A percentile compares a stretch with the other conserved stretches of the same genome.
Evolutionary conservation across 2,329 filamentous ascomycete genomes (phyloP).

Genomic region (Bipolaris cookei): DNA sequence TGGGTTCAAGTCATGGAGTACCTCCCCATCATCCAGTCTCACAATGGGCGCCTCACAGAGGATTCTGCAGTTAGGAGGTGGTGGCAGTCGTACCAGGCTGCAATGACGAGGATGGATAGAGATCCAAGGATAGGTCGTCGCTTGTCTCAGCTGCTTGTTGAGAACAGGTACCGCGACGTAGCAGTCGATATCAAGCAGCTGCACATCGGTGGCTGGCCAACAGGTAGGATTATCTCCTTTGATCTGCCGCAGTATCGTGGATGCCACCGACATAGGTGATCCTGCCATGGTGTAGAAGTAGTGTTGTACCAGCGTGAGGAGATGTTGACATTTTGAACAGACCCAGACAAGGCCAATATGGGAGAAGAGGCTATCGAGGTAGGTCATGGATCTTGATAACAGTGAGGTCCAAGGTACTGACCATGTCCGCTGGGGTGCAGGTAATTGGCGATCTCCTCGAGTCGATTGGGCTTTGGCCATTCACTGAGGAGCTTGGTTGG

Average conservation of each 20-base stretch:
- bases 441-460: slow-evolving; percentile 47
- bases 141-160: slow-evolving; percentile 37
- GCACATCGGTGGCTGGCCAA: slow-evolving; percentile 48
- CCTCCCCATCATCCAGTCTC: slow-evolving; percentile 83
- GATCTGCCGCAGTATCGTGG: neutral
- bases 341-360: slow-evolving; percentile 38
- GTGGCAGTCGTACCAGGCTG: slow-evolving; percentile 44
- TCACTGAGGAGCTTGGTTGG: slow-evolving; percentile 43
- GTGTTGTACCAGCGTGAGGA: neutral
- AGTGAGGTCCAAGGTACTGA: neutral
- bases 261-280: too few species aligned
- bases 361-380: slow-evolving; percentile 34
- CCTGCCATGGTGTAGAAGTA: too few species aligned
- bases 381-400: neutral
- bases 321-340: slow-evolving; percentile 23
- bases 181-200: slow-evolving; percentile 37
- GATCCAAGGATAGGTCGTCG: slow-evolving; percentile 44
- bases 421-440: neutral
- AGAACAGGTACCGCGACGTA: slow-evolving; percentile 43
- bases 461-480: slow-evolving; percentile 47
- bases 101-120: slow-evolving; percentile 44
- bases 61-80: slow-evolving; percentile 46
- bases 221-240: slow-evolving; percentile 33
- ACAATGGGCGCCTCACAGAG: slow-evolving; percentile 77
- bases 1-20: slow-evolving; percentile 92